Base-by-base conservation (phyloP, 208 protist genomes). In the Vickermania ingenoplastis region DNA sequence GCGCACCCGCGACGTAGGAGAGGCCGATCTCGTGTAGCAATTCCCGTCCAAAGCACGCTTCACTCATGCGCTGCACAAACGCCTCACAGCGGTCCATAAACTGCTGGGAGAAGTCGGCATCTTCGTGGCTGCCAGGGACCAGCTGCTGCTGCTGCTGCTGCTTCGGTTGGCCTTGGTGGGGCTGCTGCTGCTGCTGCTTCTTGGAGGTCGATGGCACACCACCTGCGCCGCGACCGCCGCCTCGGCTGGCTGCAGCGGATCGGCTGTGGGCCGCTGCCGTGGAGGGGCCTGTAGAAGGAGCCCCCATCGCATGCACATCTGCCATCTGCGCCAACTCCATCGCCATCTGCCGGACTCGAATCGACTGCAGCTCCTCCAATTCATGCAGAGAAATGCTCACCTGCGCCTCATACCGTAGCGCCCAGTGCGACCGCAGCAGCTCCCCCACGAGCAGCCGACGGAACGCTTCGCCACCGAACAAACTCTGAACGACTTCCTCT, bases 391-490 rank as follows among this genome's bases (percentile, higher is more conserved):
- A 90, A 2, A 94, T 79, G 59, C 78, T 83, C 31, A 94, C 77
- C 65, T 88, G 80, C 23, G 83, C 81, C 73, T 94, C 83, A 67
- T 81, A 77, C 22, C 82, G 82, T 49, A 94, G 61, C 26, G 77
- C 62, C 81, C 83, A 91, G 67, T 94, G 87, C 23, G 81, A 90
- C 28, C 83, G 78, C 21, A 89, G 69, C 22, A 94, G 59, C 57
- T 86, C 71, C 1, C 87, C 87, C 25, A 90, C 31, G 3, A 94
- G 51, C 21, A 72, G 48, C 2, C 77, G 73, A 1, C 73, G 71
- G 50, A 94, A 94, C 7, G 58, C 70, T 59, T 86, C 75, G 0
- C 87, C 87, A 45, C 87, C 87, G 69, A 90, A 94, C 30, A 94
- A 67, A 61, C 75, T 75, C 66, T 94, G 87, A 59, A 94, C 71